These are phyloP conservation scores for Conoideocrella luteorostrata DNA, from an alignment of 2,329 filamentous ascomycete genomes.

Conservation along the genomic window DNA sequence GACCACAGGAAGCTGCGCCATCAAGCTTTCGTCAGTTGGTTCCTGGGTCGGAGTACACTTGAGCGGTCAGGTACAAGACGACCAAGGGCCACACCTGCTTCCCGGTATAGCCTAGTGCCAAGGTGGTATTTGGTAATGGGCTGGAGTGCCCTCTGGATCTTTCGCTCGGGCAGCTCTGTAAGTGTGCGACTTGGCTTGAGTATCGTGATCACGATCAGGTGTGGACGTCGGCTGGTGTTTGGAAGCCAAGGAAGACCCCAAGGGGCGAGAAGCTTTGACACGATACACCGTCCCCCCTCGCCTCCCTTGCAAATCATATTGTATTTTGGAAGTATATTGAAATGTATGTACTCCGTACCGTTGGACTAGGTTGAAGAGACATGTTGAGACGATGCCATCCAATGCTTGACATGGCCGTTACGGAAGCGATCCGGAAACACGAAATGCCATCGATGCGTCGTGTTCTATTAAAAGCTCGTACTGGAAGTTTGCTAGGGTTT, in stretches of 20 bases:
- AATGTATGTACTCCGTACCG: too few species aligned
- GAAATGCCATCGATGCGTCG: neutral
- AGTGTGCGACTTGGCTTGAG: conserved; percentile 11
- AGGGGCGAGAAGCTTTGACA: too few species aligned
- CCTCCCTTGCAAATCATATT: too few species aligned
- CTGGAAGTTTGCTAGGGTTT: neutral
- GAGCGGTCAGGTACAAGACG: conserved; percentile 18
- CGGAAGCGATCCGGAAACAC: neutral
- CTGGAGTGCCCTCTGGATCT: too few species aligned
- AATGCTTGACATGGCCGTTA: neutral
- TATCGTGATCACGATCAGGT: conserved; percentile 26
- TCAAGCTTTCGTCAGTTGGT: conserved; percentile 13
- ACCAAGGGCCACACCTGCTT: conserved; percentile 20
- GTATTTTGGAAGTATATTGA: too few species aligned
- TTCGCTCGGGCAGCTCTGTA: too few species aligned
- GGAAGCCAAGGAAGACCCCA: too few species aligned
- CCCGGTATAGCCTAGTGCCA: conserved; percentile 22
- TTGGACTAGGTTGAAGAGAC: neutral
- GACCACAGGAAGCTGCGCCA: neutral
- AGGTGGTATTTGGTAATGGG: conserved; percentile 27
- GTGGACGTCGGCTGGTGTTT: conserved; percentile 7
- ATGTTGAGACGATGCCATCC: neutral
- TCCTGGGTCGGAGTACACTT: conserved; percentile 23
- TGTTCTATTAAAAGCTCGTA: neutral
- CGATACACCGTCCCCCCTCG: too few species aligned